Conservation (phyloP, 2,329 filamentous ascomycete species). For the Penicillium sp. region DNA sequence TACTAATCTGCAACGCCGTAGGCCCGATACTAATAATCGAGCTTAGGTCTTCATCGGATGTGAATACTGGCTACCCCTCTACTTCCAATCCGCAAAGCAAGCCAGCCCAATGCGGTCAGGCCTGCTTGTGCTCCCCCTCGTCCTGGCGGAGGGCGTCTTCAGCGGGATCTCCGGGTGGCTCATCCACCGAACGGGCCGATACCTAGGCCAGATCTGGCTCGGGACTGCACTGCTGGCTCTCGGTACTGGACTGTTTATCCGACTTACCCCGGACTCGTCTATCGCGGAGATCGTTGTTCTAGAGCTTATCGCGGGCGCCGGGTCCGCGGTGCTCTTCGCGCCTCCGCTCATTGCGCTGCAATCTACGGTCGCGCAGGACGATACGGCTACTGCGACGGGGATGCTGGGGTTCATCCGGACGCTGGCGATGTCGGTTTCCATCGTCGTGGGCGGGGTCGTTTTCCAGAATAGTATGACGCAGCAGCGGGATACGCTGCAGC, state of each 20-base stretch:
- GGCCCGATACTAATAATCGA: neutral
- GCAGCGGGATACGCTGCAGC: constrained; percentile 51
- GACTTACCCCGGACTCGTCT: constrained; percentile 52
- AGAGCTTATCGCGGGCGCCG: neutral
- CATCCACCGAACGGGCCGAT: constrained; percentile 68
- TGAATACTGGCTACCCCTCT: constrained; percentile 76
- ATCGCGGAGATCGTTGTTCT: constrained; percentile 40
- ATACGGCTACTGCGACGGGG: neutral
- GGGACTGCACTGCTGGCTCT: constrained; percentile 61
- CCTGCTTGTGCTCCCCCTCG: constrained; percentile 69
- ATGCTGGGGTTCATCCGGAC: constrained; percentile 4
- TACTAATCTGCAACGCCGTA: neutral
- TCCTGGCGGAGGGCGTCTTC: constrained; percentile 63
- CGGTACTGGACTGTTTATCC: constrained; percentile 64
- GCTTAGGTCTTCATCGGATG: constrained; percentile 66
- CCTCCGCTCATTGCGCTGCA: constrained; percentile 1
- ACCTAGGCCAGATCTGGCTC: constrained; percentile 59
- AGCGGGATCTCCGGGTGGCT: constrained; percentile 66
- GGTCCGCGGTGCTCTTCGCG: neutral
- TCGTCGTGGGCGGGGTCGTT: constrained; percentile 59
- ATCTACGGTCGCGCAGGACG: neutral
- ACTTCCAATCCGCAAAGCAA: constrained; percentile 72
- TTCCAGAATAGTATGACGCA: constrained; percentile 67
- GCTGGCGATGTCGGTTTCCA: constrained; percentile 4
- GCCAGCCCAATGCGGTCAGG: constrained; percentile 68